Evolutionary conservation across 371 early-diverging fungal species (phyloP), one percentile per base, ranked within the genome.

Genomic region (Antonospora locustae): DNA sequence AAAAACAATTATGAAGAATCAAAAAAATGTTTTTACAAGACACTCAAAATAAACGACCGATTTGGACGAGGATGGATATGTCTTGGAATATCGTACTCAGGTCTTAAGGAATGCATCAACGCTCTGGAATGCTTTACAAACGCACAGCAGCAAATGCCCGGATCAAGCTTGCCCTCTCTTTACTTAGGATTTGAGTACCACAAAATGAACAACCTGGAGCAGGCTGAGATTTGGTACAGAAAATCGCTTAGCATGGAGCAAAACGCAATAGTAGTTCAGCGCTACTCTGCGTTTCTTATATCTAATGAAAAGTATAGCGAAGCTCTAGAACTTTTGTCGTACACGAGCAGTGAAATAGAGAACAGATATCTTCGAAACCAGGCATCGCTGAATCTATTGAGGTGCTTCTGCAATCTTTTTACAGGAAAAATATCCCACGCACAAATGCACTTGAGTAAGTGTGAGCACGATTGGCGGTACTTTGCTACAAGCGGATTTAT

Each of bases 111-210:
- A 55, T 48, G 34, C 16, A 61, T 64, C 16, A 46, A 34, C n/a
- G 56, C 59, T 29, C 12, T 68, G 20, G 9, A 27, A 9, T 40
- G 45, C 46, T 38, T 61, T 41, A 51, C 45, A 23, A 60, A 39
- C n/a, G 56, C 65, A 0, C 12, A 68, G 30, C 29, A 36, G 22
- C 50, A 45, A 16, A 58, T 58, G 48, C 30, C 20, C 6, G 43
- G 47, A 11, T 60, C 61, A 3, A 48, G 46, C 12, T 37, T 61
- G n/a, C 40, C 65, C 4, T 29, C 43, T 11, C 55, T 43, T 58
- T 50, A 56, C 44, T 36, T 68, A 23, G 60, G 65, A 12, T 50
- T 20, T 32, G 69, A 68, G 30, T 65, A 65, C 30, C 61, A 65
- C 12, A 27, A 27, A 34, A 55, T 65, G 51, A 56, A 47, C 34